These are phyloP conservation scores for Yarrowia phangngaensis DNA, from an alignment of 805 yeast genomes.

Conservation along the genomic window DNA sequence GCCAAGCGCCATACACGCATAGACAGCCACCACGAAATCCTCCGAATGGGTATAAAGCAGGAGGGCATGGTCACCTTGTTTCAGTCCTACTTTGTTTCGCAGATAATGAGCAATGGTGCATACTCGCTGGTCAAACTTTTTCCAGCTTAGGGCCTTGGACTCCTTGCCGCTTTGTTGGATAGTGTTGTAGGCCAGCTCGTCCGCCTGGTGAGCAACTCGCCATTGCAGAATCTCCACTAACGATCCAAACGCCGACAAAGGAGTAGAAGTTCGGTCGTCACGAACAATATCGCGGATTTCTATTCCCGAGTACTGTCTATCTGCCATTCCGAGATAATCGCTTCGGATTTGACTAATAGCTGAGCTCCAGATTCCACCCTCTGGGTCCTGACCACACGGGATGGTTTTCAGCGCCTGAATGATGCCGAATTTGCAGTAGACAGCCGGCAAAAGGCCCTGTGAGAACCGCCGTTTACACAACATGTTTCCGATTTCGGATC, in stretches of 20 bases:
- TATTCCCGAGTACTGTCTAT: slow-evolving; percentile 74
- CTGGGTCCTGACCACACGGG: slow-evolving; percentile 69
- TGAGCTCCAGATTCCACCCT: slow-evolving; percentile 81
- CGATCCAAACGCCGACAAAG: slow-evolving; percentile 65
- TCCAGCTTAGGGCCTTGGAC: slow-evolving; percentile 66
- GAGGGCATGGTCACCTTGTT: slow-evolving; percentile 68
- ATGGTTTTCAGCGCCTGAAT: slow-evolving; percentile 59
- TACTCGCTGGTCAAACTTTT: slow-evolving; percentile 69
- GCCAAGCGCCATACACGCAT: slow-evolving; percentile 84
- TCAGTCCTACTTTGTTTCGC: slow-evolving; percentile 58
- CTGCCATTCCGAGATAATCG: slow-evolving; percentile 57
- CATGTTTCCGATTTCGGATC: slow-evolving; percentile 90
- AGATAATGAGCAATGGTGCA: slow-evolving; percentile 72
- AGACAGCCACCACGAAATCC: slow-evolving; percentile 75
- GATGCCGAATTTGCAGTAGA: slow-evolving; percentile 74
- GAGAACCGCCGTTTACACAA: slow-evolving; percentile 70
- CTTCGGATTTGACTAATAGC: slow-evolving; percentile 66
- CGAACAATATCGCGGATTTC: slow-evolving; percentile 71
- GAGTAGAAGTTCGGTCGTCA: slow-evolving; percentile 74
- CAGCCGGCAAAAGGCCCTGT: slow-evolving; percentile 74
- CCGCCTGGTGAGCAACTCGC: slow-evolving; percentile 70
- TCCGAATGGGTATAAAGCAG: slow-evolving; percentile 84
- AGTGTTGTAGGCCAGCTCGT: slow-evolving; percentile 65
- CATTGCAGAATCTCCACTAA: slow-evolving; percentile 73
- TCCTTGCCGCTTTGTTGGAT: slow-evolving; percentile 46